Evolutionary conservation across 495 filamentous ascomycete genomes (phyloP).

Genomic region (Penicillium taxi): DNA sequence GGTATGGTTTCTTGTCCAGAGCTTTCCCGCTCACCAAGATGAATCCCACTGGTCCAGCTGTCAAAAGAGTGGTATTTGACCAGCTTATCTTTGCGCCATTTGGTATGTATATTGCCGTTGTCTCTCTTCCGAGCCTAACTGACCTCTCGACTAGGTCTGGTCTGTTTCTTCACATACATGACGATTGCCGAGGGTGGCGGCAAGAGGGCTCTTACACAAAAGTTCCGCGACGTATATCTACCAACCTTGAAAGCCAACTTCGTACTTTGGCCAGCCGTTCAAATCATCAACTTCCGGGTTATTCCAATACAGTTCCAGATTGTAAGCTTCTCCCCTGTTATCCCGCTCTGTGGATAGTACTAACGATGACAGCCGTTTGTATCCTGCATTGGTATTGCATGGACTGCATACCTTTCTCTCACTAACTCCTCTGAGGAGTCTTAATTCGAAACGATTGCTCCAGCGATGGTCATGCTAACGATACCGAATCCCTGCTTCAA

Average conservation of each 20-base stretch:
- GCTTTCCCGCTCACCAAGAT: conserved; percentile 78
- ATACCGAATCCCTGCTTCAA: background rate
- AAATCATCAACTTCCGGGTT: conserved; percentile 92
- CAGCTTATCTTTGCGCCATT: conserved; percentile 93
- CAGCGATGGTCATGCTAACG: conserved; percentile 16
- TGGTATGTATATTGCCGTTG: conserved; percentile 41
- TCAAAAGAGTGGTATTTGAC: conserved; percentile 88
- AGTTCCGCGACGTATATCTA: conserved; percentile 88
- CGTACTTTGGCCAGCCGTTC: conserved; percentile 90
- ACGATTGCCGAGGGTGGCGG: conserved; percentile 92
- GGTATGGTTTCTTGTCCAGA: conserved; percentile 82
- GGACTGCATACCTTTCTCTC: conserved; percentile 97
- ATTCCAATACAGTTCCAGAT: conserved; percentile 96
- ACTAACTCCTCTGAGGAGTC: conserved; percentile 80
- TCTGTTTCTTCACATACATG: conserved; percentile 91
- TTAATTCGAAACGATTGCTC: conserved; percentile 8
- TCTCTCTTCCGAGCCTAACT: conserved; percentile 7
- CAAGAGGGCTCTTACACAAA: conserved; percentile 65
- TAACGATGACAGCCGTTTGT: conserved; percentile 71
- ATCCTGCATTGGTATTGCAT: conserved; percentile 91
- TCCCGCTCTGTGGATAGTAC: background rate
- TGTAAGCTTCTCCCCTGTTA: conserved; percentile 46
- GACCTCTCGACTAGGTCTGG: conserved; percentile 51
- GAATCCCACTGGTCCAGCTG: conserved; percentile 60
- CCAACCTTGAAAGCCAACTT: conserved; percentile 95